Base-by-base conservation (phyloP, 2,329 filamentous ascomycete species). In the Sclerotinia borealis region DNA sequence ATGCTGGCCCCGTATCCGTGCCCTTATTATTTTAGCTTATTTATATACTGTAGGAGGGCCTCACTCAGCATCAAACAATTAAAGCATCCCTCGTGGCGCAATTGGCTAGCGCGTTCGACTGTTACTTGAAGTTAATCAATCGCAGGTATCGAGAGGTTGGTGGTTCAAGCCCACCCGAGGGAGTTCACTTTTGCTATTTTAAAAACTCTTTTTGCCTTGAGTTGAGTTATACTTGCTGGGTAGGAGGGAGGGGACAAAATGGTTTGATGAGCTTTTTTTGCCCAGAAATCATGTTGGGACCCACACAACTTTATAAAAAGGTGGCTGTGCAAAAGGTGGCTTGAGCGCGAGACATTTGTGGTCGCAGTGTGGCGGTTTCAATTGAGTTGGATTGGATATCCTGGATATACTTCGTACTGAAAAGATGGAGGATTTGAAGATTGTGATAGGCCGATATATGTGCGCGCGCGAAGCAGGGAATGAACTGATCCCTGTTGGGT, bases 111-210 rank as follows among this genome's bases (percentile, higher is more conserved):
- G 49, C 49, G 49, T 51, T 51, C 49, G 49, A 51, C 49, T 49
- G 47, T 48, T 48, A 49, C 10, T 25, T 15, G 45, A n/a, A n/a
- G n/a, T n/a, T 48, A 29, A 10, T 9, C 5, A n/a, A 10, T 41
- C 51, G 36, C 50, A 19, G 25, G 27, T n/a, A 61, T 34, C 59
- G 37, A 45, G 48, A 55, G 59, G 29, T 27, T 55, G 22, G 37
- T 55, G 48, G 49, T 55, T 61, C 59, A 27, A 60, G 36, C 58
- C 58, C 47, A 60, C 58, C 34, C 47, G 31, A 61, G 58, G 55
- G 25, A 37, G 22, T 19, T 49, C 27, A n/a, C 27, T 49, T 39
- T n/a, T n/a, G n/a, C n/a, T n/a, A n/a, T n/a, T n/a, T n/a, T n/a
- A n/a, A n/a, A 45, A 22, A 45, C 11, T 45, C n/a, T 45, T n/a